Conservation (phyloP, 202 grass and related monocot species). For the Miscanthus sacchariflorus region DNA sequence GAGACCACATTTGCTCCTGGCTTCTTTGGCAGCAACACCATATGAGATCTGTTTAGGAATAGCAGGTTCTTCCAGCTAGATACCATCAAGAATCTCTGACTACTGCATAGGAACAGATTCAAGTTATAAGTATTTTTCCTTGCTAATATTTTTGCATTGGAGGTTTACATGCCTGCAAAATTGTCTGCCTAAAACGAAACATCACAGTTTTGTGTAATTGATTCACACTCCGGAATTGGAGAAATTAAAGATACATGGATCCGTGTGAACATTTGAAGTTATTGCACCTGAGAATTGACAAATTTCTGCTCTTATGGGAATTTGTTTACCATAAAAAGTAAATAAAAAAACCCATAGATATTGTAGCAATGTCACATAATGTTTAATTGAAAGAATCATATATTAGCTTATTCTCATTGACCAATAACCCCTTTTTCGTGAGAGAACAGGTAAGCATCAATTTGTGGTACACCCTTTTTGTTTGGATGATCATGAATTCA, state of each 20-base stretch:
- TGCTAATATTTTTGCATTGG: not conserved
- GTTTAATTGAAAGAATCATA: too few relatives aligned
- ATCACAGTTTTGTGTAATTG: not conserved
- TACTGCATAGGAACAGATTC: not conserved
- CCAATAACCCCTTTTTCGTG: too few relatives aligned
- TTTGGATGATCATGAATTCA: not conserved
- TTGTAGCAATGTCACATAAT: too few relatives aligned
- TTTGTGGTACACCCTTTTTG: too few relatives aligned
- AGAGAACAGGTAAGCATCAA: too few relatives aligned
- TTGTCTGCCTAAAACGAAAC: not conserved
- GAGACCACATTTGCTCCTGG: too few relatives aligned
- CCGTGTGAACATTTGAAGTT: not conserved
- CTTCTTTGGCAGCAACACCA: too few relatives aligned
- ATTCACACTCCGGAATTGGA: not conserved
- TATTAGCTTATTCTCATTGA: too few relatives aligned
- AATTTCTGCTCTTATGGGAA: not conserved
- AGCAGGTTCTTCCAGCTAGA: not conserved
- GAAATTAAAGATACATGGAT: not conserved
- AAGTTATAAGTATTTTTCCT: slow-evolving; percentile 6
- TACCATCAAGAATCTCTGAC: not conserved
- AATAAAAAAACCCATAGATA: not conserved
- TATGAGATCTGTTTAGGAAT: too few relatives aligned
- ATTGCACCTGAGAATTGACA: not conserved
- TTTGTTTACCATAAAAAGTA: not conserved
- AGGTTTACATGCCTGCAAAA: not conserved